These are phyloP conservation scores for Mikania micrantha DNA, from an alignment of 129 eudicot genomes.

Conservation along the genomic window DNA sequence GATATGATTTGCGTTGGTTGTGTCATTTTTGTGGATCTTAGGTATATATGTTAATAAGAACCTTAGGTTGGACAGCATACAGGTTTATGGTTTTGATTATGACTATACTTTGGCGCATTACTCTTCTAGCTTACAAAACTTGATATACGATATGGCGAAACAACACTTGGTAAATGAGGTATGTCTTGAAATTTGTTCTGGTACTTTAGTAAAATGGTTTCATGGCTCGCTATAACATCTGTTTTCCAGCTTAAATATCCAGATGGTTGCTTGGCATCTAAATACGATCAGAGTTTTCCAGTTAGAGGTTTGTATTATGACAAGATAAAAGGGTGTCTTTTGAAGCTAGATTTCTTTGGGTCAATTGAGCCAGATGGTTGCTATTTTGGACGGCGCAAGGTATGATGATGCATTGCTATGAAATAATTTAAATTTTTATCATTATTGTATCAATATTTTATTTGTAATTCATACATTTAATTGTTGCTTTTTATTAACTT, in stretches of 20 bases:
- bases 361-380: conserved; percentile 98
- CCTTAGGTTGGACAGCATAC: conserved; percentile 80
- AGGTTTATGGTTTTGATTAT: conserved; percentile 98
- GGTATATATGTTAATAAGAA: conserved; percentile 95
- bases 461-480: neutral
- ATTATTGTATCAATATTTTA: neutral
- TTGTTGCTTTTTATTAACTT: conserved; percentile 3
- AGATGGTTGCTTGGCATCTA: conserved; percentile 73
- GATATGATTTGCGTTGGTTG: conserved; percentile 5
- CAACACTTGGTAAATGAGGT: conserved; percentile 95
- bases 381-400: conserved; percentile 94
- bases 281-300: conserved; percentile 80
- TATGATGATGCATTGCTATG: conserved; percentile 22
- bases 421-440: neutral
- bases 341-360: conserved; percentile 98
- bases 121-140: conserved; percentile 68
- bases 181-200: conserved; percentile 1
- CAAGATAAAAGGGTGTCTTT: conserved; percentile 82
- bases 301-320: conserved; percentile 93
- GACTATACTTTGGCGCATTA: conserved; percentile 95
- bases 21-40: conserved; percentile 20
- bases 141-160: conserved; percentile 87
- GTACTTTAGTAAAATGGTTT: neutral
- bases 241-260: conserved; percentile 81
- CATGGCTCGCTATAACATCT: neutral